Conservation (phyloP, 2,329 filamentous ascomycete genomes). For the Alternaria arborescens region DNA sequence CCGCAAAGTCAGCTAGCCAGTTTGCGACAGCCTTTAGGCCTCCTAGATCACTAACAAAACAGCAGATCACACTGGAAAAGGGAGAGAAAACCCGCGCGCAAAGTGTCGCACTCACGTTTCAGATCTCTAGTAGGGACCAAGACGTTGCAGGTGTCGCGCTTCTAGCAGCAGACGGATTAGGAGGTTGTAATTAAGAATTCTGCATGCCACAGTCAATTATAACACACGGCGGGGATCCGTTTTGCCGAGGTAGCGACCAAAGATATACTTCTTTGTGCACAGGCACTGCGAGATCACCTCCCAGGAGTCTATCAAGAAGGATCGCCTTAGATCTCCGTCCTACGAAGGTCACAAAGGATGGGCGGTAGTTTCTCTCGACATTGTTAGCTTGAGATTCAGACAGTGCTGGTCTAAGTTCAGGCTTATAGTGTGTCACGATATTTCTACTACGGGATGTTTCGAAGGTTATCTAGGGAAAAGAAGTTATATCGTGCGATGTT, state of each 20-base stretch:
- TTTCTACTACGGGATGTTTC: slow-evolving; percentile 3
- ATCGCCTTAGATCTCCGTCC: slow-evolving; percentile 2
- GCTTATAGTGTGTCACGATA: slow-evolving; percentile 1
- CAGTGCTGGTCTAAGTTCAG: neutral
- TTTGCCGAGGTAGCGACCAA: neutral
- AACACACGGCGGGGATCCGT: neutral
- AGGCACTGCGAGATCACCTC: neutral
- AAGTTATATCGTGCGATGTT: slow-evolving; percentile 3
- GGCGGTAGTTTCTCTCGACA: neutral
- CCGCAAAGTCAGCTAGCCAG: neutral
- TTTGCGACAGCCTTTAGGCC: neutral
- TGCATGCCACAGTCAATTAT: slow-evolving; percentile 7
- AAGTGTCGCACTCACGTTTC: neutral
- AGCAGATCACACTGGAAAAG: slow-evolving; percentile 10
- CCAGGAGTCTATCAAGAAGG: slow-evolving; percentile 5
- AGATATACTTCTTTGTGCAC: slow-evolving; percentile 13
- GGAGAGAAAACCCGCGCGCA: neutral
- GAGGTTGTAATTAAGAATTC: neutral
- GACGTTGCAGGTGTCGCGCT: neutral
- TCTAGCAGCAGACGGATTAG: neutral
- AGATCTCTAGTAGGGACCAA: neutral
- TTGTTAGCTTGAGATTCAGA: neutral
- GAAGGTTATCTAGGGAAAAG: slow-evolving; percentile 8
- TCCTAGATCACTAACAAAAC: slow-evolving; percentile 9
- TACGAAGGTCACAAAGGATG: neutral